Percentiles rank a stretch among this genome's conserved stretches.
These are phyloP conservation scores for Mycena galopus DNA, from an alignment of 768 basidiomycete species.

Conservation along the genomic window DNA sequence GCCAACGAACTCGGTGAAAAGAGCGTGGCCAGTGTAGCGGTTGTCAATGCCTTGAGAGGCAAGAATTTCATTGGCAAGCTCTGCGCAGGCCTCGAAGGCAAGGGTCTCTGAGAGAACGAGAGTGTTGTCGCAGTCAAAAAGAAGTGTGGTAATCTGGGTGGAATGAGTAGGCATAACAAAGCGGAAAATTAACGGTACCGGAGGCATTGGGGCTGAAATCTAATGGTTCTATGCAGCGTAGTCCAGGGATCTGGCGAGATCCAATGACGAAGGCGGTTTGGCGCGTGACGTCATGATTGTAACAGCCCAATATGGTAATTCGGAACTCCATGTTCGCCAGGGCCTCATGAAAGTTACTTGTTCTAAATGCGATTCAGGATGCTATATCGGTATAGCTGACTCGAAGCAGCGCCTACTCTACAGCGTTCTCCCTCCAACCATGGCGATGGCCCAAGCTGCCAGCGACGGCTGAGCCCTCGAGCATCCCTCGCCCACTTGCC, in stretches of 20 bases:
- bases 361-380: no score
- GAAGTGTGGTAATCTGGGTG: conserved; percentile 39
- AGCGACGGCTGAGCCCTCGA: no score
- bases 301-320: no score
- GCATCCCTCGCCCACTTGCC: no score
- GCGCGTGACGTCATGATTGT: conserved; percentile 9
- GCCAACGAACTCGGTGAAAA: conserved; percentile 41
- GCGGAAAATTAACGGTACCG: background rate
- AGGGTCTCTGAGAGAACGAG: conserved; percentile 41
- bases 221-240: background rate
- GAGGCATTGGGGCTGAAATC: background rate
- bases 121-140: conserved; percentile 45
- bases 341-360: no score
- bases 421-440: no score
- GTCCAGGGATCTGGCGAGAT: background rate
- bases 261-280: background rate
- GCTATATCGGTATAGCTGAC: no score
- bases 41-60: conserved; percentile 31
- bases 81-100: conserved; percentile 43
- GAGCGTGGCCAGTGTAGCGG: conserved; percentile 41
- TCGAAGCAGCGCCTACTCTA: no score
- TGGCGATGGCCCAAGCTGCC: no score
- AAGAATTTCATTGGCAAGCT: conserved; percentile 43
- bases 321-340: no score
- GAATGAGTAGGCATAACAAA: background rate